Evolutionary conservation across 106 monocot species (phyloP).

Genomic region (Apostasia shenzhenica): DNA sequence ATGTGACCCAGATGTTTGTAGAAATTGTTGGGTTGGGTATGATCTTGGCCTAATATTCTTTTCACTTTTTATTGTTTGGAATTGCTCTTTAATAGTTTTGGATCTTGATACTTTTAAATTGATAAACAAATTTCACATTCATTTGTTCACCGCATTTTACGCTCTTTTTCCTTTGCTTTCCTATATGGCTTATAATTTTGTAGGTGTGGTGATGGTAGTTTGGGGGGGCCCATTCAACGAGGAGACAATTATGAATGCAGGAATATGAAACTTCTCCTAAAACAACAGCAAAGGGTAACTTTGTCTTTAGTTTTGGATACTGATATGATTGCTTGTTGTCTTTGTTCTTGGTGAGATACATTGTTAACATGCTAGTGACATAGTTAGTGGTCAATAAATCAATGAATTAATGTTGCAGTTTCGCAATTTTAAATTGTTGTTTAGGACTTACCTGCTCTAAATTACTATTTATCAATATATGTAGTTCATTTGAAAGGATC

Average conservation of each 20-base stretch:
- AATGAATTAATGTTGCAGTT: no score
- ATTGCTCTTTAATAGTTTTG: not conserved
- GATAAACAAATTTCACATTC: not conserved
- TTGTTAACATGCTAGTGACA: not conserved
- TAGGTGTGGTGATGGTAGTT: conserved; percentile 94
- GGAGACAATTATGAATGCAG: conserved; percentile 99
- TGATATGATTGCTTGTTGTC: not conserved
- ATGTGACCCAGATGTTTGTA: conserved; percentile 96
- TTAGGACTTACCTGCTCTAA: no score
- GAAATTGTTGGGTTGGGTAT: conserved; percentile 99
- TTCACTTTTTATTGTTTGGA: no score
- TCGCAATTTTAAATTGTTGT: no score
- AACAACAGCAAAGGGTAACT: conserved; percentile 86
- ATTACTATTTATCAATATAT: no score
- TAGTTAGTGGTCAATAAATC: no score
- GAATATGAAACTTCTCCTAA: conserved; percentile 89
- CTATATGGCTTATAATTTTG: not conserved
- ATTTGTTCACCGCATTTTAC: not conserved
- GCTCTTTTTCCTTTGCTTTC: not conserved
- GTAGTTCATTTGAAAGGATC: no score
- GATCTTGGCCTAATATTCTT: conserved; percentile 3
- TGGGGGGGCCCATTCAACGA: conserved; percentile 81
- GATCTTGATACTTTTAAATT: not conserved
- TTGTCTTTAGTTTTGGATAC: not conserved
- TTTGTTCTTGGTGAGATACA: not conserved